phyloP scores from a whole-genome alignment of 306 rosid genomes.

The Corylus heterophylla region DNA sequence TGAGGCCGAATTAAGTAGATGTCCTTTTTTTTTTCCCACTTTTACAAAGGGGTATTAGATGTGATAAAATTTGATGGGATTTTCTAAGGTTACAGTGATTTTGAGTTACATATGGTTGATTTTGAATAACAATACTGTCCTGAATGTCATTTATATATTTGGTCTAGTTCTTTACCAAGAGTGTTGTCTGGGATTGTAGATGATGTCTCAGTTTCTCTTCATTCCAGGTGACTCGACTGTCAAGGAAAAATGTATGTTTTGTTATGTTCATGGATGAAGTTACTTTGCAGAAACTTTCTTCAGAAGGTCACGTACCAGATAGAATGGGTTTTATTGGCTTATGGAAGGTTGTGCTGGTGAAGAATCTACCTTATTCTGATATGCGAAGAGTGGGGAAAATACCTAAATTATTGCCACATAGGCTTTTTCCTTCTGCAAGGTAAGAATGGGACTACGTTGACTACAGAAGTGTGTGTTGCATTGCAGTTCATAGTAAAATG shows the following conservation, averaged over 20 bases:
- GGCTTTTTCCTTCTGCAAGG: constrained; percentile 97
- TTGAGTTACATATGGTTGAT: background rate
- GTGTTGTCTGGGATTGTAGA: background rate
- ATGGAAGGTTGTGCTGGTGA: constrained; percentile 88
- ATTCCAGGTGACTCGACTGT: constrained; percentile 84
- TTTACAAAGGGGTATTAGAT: background rate
- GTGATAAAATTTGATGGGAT: background rate
- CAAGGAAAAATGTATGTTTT: constrained; percentile 93
- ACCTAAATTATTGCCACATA: constrained; percentile 91
- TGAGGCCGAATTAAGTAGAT: background rate
- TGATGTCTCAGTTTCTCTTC: constrained; percentile 21
- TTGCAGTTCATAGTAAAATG: background rate
- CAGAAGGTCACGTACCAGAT: constrained; percentile 81
- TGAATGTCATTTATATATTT: background rate
- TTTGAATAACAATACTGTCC: background rate
- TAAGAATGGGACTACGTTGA: constrained; percentile 39
- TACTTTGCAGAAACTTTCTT: constrained; percentile 61
- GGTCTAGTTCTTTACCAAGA: background rate
- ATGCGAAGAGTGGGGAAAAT: constrained; percentile 95
- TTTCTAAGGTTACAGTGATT: background rate
- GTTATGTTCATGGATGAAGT: constrained; percentile 87
- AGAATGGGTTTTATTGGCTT: constrained; percentile 88
- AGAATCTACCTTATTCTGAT: constrained; percentile 80
- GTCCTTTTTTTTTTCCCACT: background rate
- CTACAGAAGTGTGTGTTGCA: background rate